A percentile compares a stretch with the other conserved stretches of the same genome.
Conservation (phyloP, 2,329 filamentous ascomycete species). For the Ilyonectria mors-panacis region DNA sequence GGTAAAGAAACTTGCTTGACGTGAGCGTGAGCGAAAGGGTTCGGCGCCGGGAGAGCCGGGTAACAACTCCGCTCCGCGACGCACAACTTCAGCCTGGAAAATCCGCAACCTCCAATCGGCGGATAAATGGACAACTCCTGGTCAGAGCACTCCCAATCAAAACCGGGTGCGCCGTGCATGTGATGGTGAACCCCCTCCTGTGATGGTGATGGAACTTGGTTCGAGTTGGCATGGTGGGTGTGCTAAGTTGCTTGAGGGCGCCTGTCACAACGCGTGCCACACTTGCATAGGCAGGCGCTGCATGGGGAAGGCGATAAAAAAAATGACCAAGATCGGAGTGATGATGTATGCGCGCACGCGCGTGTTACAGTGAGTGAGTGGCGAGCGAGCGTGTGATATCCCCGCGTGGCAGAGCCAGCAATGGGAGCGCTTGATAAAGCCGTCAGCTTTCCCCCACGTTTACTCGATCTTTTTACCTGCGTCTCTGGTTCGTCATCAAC, state of each 20-base stretch:
- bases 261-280: slow-evolving; percentile 44
- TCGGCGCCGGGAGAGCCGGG: slow-evolving; percentile 13
- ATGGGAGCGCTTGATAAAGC: slow-evolving; percentile 17
- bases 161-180: slow-evolving; percentile 16
- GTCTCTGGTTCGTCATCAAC: slow-evolving; percentile 15
- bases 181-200: slow-evolving; percentile 22
- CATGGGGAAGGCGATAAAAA: slow-evolving; percentile 38
- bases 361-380: slow-evolving; percentile 30
- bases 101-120: slow-evolving; percentile 23
- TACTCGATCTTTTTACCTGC: background rate
- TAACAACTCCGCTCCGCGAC: slow-evolving; percentile 20
- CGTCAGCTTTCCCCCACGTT: slow-evolving; percentile 22
- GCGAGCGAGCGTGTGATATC: slow-evolving; percentile 37
- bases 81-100: slow-evolving; percentile 25
- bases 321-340: slow-evolving; percentile 37
- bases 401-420: slow-evolving; percentile 11
- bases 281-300: slow-evolving; percentile 39
- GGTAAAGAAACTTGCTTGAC: slow-evolving; percentile 8
- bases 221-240: slow-evolving; percentile 28
- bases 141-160: slow-evolving; percentile 23
- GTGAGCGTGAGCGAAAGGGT: background rate
- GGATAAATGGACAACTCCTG: slow-evolving; percentile 25
- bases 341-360: slow-evolving; percentile 37
- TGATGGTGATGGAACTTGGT: slow-evolving; percentile 35
- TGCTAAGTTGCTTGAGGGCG: slow-evolving; percentile 24